Base-by-base conservation (phyloP, 306 rosid species). In the Acmispon strigosus region DNA sequence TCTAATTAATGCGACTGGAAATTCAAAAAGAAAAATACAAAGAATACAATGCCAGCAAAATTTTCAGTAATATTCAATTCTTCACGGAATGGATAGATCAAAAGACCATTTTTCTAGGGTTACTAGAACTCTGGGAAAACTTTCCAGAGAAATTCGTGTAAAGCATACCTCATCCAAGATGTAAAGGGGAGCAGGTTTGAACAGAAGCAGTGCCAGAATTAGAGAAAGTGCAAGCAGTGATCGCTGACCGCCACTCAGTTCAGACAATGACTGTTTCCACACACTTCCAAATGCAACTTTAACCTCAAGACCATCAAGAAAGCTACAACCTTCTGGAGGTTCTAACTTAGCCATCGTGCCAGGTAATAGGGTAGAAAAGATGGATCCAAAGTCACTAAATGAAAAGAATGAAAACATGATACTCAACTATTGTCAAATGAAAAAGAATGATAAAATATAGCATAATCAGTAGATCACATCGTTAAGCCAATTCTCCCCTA, bases 231-330 rank as follows among this genome's bases (percentile, higher is more conserved):
- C 98, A 52, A 94, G 96, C 73, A 94, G 86, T 51, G 98, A 94
- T 80, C 98, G 89, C 81, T 94, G 98, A 48, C 98, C 98, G 65
- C 98, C 98, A 83, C 98, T 94, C 53, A 94, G 76, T 80, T 94
- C 98, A 19, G 98, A 94, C 76, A 94, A 85, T 13, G 98, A 89
- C 83, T 94, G 98, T 82, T 90, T 94, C 98, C 98, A 94, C 59
- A 90, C 97, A 75, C 92, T 70, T 60, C 98, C 98, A 86, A 94
- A 94, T 69, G 97, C 98, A 69, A 94, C 98, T 37, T 89, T 88
- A 69, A 94, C 98, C 87, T 94, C 98, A 61, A 94, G 97, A 44
- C 98, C 98, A 73, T 94, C 98, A 62, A 94, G 87, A 80, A 94
- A 94, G 78, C 81, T 90, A 76, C 91, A 62, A 57, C 98, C 98